These are phyloP conservation scores for Colletotrichum destructivum DNA, from an alignment of 2,329 filamentous ascomycete species.

Conservation along the genomic window DNA sequence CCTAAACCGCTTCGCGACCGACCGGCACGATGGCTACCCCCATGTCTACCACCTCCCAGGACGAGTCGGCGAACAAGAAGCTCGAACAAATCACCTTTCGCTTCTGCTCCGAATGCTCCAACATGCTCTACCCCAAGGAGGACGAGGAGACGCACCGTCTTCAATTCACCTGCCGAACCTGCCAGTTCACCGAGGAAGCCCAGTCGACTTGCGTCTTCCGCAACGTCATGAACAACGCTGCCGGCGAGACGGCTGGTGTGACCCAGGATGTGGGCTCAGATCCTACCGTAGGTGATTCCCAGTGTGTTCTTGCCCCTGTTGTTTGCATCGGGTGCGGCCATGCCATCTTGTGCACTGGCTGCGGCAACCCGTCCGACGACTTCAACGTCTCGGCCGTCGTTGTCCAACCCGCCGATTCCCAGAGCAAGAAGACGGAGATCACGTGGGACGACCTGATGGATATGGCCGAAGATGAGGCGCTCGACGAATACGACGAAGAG, in stretches of 20 bases:
- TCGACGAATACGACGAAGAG: conserved; percentile 58
- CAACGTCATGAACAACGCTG: conserved; percentile 91
- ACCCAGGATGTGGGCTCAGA: conserved; percentile 97
- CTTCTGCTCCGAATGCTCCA: conserved; percentile 99
- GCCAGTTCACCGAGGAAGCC: conserved; percentile 90
- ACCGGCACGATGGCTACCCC: conserved; percentile 69
- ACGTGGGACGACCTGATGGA: conserved; percentile 41
- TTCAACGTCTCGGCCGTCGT: conserved; percentile 29
- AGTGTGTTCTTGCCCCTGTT: conserved; percentile 50
- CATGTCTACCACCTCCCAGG: conserved; percentile 63
- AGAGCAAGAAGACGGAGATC: conserved; percentile 31
- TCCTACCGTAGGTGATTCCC: conserved; percentile 90
- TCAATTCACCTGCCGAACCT: conserved; percentile 96
- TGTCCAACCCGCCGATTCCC: conserved; percentile 1
- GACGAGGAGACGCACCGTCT: conserved; percentile 87
- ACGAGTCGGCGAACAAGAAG: conserved; percentile 63
- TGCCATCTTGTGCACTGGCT: conserved; percentile 60
- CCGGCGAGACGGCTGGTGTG: conserved; percentile 96
- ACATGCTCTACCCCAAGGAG: conserved; percentile 98
- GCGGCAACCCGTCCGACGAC: conserved; percentile 48
- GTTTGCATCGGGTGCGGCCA: conserved; percentile 64
- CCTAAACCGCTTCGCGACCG: not conserved
- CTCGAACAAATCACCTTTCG: conserved; percentile 92
- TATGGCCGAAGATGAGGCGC: conserved; percentile 51
- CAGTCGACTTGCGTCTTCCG: conserved; percentile 94